phyloP scores from a whole-genome alignment of 2,329 filamentous ascomycete genomes.

The Hymenoscyphus scutula region DNA sequence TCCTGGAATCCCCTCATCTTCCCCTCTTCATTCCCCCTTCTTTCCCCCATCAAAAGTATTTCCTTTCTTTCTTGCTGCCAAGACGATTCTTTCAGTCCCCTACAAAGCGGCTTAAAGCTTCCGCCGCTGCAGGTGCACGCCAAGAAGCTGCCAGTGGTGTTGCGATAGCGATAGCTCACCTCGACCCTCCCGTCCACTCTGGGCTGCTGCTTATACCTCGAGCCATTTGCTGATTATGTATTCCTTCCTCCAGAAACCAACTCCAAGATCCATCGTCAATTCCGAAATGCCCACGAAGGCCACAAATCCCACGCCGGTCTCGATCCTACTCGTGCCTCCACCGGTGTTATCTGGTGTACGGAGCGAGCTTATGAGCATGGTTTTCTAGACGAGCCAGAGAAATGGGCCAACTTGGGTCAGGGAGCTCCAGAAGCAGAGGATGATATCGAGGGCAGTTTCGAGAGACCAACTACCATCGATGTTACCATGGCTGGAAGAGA shows the following conservation, averaged over 20 bases:
- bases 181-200: no score
- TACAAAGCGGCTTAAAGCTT: not conserved
- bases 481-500: conserved; percentile 77
- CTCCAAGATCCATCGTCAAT: conserved; percentile 84
- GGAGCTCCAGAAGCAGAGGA: conserved; percentile 93
- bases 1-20: not conserved
- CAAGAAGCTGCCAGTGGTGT: not conserved
- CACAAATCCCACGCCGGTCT: conserved; percentile 89
- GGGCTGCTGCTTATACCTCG: no score
- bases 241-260: conserved; percentile 59
- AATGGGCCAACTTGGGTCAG: conserved; percentile 93
- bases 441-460: conserved; percentile 85
- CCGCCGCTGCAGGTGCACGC: not conserved
- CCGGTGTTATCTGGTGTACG: conserved; percentile 91
- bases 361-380: conserved; percentile 87
- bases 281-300: conserved; percentile 85
- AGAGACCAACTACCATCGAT: conserved; percentile 74
- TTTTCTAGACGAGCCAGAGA: conserved; percentile 74
- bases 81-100: not conserved
- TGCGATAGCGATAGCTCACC: not conserved
- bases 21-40: not conserved
- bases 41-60: not conserved
- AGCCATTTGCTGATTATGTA: not conserved
- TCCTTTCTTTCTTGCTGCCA: not conserved
- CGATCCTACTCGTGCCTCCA: conserved; percentile 82